phyloP scores from a whole-genome alignment of 139 green algal genomes.

The Coelastrella sp. region DNA sequence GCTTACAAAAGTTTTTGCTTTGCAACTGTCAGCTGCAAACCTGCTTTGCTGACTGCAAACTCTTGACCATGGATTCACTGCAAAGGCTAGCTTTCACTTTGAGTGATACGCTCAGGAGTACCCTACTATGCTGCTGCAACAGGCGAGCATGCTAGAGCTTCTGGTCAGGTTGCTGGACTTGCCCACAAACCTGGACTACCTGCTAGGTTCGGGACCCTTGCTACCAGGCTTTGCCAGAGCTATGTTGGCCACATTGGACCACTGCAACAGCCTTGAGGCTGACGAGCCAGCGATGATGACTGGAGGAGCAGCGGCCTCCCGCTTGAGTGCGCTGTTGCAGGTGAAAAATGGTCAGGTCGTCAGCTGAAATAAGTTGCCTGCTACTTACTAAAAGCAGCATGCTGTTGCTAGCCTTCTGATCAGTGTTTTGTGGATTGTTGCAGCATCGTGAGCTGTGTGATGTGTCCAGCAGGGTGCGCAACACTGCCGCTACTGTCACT shows the following conservation, averaged over 20 bases:
- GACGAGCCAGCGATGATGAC: conserved; percentile 20
- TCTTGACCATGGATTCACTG: too few relatives aligned
- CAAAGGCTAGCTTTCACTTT: too few relatives aligned
- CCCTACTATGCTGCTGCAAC: background rate
- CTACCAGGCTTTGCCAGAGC: conserved; percentile 36
- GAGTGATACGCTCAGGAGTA: background rate
- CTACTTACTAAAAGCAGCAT: too few relatives aligned
- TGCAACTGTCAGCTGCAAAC: too few relatives aligned
- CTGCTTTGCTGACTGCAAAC: too few relatives aligned
- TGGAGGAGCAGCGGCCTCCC: background rate
- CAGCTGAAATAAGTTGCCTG: too few relatives aligned
- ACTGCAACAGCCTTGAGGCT: conserved; percentile 42
- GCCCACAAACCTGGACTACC: conserved; percentile 34
- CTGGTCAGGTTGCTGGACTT: conserved; percentile 50
- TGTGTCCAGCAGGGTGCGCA: background rate
- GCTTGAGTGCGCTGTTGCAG: conserved; percentile 37
- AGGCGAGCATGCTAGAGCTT: conserved; percentile 39
- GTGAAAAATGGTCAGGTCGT: background rate
- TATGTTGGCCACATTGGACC: conserved; percentile 38
- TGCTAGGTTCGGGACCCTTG: conserved; percentile 42
- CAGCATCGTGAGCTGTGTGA: too few relatives aligned
- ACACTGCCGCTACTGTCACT: background rate
- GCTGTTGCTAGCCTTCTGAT: too few relatives aligned
- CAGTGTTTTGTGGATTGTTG: too few relatives aligned
- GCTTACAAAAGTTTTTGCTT: background rate